Evolutionary conservation across 371 early-diverging fungal species (phyloP), one percentile per base, ranked within the genome.

Genomic region (Circinella umbellata): DNA sequence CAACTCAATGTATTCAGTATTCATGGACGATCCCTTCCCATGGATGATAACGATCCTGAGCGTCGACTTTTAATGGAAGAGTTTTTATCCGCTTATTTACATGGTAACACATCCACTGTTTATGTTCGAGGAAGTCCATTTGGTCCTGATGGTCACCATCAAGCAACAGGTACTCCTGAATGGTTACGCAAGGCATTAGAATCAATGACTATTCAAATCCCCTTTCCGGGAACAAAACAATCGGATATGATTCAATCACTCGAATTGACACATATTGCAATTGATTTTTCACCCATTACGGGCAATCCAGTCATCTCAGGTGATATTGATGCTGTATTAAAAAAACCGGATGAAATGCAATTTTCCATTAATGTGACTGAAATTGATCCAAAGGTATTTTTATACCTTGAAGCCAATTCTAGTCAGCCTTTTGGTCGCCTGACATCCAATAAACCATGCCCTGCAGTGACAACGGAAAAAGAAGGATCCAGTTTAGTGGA

Each of bases 181-280:
- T 85, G 85, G 85, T 69, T 85, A n/a, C 78, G 69, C 17, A 71
- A 78, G 9, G 83, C 85, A 14, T 64, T 85, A 2, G 57, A 71
- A 27, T 67, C 73, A 3, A 49, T 85, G 15, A 73, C 80, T 3
- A 64, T 85, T 1, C 20, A 36, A 4, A 73, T 82, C 17, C 85
- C 85, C 0, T 85, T 85, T 49, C 85, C 83, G 14, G 85, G 85
- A 42, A 80, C 83, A 4, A 66, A 61, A 5, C 74, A 81, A 7
- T 77, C 76, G 0, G 79, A 85, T 54, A 64, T 85, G 14, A 82
- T 85, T 46, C 75, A 76, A 20, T 76, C 77, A 1, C 69, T 85
- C 0, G 70, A 73, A 46, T 61, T 85, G 38, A 46, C 72, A 13
- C 64, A 82, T 54, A 73, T 85, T 59, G 73, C 78, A 27, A 85